Evolutionary conservation across 2,329 filamentous ascomycete species (phyloP).

Genomic region (Fusarium pseudograminearum): DNA sequence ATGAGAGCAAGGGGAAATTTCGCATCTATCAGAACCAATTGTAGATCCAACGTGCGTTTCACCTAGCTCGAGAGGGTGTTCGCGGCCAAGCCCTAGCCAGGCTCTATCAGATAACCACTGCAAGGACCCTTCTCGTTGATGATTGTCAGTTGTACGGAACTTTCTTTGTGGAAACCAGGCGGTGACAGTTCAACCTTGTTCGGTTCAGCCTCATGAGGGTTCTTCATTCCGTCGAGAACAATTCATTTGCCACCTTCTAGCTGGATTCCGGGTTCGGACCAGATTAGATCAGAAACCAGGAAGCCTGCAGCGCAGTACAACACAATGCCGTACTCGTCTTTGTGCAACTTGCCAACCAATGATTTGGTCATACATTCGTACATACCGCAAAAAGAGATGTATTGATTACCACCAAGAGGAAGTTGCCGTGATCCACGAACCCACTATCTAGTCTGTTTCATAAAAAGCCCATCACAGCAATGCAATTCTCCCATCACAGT

Average conservation of each 20-base stretch:
- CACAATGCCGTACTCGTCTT: not conserved
- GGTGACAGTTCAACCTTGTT: slow-evolving; percentile 23
- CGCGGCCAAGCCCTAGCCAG: slow-evolving; percentile 33
- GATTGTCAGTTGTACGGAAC: slow-evolving; percentile 30
- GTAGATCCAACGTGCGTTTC: slow-evolving; percentile 26
- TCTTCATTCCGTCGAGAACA: slow-evolving; percentile 39
- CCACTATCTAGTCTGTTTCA: slow-evolving; percentile 36
- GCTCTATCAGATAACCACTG: slow-evolving; percentile 21
- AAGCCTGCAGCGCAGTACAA: not conserved
- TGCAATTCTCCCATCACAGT: slow-evolving; percentile 21
- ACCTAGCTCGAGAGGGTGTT: slow-evolving; percentile 20
- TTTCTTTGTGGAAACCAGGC: slow-evolving; percentile 28
- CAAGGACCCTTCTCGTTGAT: slow-evolving; percentile 20
- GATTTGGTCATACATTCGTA: slow-evolving; percentile 3
- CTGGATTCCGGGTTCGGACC: not conserved
- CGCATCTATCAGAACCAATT: slow-evolving; percentile 21
- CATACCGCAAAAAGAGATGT: not conserved
- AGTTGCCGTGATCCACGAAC: slow-evolving; percentile 23
- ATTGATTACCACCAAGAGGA: slow-evolving; percentile 17
- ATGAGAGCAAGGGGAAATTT: slow-evolving; percentile 8
- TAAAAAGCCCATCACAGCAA: slow-evolving; percentile 33
- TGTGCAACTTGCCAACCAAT: slow-evolving; percentile 2
- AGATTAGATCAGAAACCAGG: not conserved
- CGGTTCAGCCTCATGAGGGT: slow-evolving; percentile 39
- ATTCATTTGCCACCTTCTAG: slow-evolving; percentile 28